Base-by-base conservation (phyloP, 2,329 filamentous ascomycete species). In the Alternaria rosae region DNA sequence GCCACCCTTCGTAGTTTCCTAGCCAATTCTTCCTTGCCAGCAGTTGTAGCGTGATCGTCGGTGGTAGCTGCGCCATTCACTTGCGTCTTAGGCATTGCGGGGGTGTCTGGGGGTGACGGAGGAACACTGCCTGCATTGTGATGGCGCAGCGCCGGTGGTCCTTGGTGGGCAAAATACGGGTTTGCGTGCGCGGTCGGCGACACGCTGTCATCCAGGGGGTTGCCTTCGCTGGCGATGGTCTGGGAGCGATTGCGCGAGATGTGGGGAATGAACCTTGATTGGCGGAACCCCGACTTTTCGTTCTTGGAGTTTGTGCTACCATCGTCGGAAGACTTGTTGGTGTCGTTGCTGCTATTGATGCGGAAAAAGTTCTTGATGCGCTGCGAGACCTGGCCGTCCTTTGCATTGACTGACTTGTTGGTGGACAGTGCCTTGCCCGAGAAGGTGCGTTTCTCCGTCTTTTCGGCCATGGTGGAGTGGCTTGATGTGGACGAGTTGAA, bases 141-240 rank as follows among this genome's bases (percentile, higher is more conserved):
- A 82, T 99, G 95, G 76, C 94, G 91, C 72, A 98, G 85, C 67
- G 92, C 92, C 5, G 95, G 95, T 72, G 93, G 93, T 59, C 95
- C 95, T 82, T 99, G 95, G 78, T 98, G 95, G 69, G 90, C 92
- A 80, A 98, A 99, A 82, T 99, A 99, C 17, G 95, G 95, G 79
- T 99, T 99, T 67, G 93, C 94, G 76, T 94, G 89, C 54, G 94
- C 94, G 5, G 93, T 98, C 25, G 95, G 95, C 76, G 94, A 97
- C 74, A 97, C 86, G 64, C 88, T 85, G 79, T 97, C 94, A 70
- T 97, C 94, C 68, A 97, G 86, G 61, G 91, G 88, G 77, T 97
- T 93, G 71, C 94, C 94, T 81, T 97, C 94, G 81, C 93, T 97
- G 70, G 92, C 92, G 59, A 96, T 92, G 25, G 94, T 98, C 62